A percentile compares a stretch with the other conserved stretches of the same genome.
These are phyloP conservation scores for Populus deltoides DNA, from an alignment of 345 rosid genomes.

Conservation along the genomic window DNA sequence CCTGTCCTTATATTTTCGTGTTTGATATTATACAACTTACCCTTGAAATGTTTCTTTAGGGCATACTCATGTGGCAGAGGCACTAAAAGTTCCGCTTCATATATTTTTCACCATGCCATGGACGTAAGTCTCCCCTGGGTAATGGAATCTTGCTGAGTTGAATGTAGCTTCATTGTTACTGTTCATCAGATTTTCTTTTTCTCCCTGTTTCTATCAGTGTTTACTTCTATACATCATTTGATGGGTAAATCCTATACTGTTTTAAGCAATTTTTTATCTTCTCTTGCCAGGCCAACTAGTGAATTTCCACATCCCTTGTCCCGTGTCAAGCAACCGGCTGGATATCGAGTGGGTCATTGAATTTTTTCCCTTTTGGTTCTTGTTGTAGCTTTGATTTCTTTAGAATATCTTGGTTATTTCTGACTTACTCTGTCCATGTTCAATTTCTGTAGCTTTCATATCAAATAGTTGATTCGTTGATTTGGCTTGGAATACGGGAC, in stretches of 20 bases:
- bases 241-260: conserved; percentile 24
- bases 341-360: conserved; percentile 73
- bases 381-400: background rate
- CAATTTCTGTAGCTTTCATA: conserved; percentile 67
- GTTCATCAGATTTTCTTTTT: conserved; percentile 16
- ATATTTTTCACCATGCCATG: conserved; percentile 99
- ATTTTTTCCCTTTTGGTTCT: background rate
- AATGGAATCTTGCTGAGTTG: conserved; percentile 40
- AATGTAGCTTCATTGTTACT: conserved; percentile 12
- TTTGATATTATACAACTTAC: conserved; percentile 17
- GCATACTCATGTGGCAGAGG: conserved; percentile 96
- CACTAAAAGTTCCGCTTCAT: conserved; percentile 82
- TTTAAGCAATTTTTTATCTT: conserved; percentile 23
- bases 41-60: conserved; percentile 47
- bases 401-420: background rate
- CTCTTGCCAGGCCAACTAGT: conserved; percentile 74
- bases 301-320: conserved; percentile 99
- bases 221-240: conserved; percentile 6
- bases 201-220: conserved; percentile 21
- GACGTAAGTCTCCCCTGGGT: conserved; percentile 89
- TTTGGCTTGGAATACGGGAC: conserved; percentile 99
- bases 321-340: conserved; percentile 95
- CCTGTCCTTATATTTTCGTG: background rate
- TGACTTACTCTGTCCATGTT: background rate
- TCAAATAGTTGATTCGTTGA: conserved; percentile 92